A percentile compares a stretch with the other conserved stretches of the same genome.
phyloP scores from a whole-genome alignment of 306 rosid genomes.

The Styphnolobium japonicum region DNA sequence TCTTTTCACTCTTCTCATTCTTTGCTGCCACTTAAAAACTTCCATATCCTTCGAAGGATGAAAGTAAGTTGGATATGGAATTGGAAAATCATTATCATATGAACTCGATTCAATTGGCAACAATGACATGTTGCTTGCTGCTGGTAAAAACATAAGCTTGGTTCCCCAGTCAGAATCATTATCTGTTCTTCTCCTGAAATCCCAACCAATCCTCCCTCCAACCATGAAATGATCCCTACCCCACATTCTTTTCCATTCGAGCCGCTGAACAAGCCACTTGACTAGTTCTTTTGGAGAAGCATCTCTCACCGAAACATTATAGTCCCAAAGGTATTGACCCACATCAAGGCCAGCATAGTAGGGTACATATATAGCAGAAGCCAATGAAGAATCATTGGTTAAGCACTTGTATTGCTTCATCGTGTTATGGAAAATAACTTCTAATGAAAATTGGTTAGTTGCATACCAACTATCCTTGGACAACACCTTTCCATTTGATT shows the following conservation, averaged over 20 bases:
- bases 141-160: constrained; percentile 54
- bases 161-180: constrained; percentile 53
- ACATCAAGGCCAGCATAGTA: constrained; percentile 60
- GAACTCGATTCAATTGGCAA: constrained; percentile 44
- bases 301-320: constrained; percentile 44
- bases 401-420: constrained; percentile 61
- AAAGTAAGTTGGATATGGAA: constrained; percentile 61
- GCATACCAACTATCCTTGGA: constrained; percentile 40
- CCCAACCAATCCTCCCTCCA: constrained; percentile 56
- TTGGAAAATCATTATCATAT: constrained; percentile 46
- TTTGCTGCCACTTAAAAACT: constrained; percentile 43
- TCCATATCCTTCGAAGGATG: constrained; percentile 43
- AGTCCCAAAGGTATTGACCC: constrained; percentile 48
- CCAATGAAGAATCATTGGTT: constrained; percentile 54
- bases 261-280: constrained; percentile 37
- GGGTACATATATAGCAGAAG: constrained; percentile 62
- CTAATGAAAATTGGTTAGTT: constrained; percentile 61
- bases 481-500: background rate
- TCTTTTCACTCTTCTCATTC: constrained; percentile 40
- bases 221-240: constrained; percentile 64
- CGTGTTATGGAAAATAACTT: constrained; percentile 54
- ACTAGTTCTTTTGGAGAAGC: constrained; percentile 37
- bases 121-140: constrained; percentile 45
- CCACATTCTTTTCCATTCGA: constrained; percentile 53
- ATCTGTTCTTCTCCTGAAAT: constrained; percentile 44